phyloP scores from a whole-genome alignment of 805 yeast species.

The Wickerhamiella azymoides region DNA sequence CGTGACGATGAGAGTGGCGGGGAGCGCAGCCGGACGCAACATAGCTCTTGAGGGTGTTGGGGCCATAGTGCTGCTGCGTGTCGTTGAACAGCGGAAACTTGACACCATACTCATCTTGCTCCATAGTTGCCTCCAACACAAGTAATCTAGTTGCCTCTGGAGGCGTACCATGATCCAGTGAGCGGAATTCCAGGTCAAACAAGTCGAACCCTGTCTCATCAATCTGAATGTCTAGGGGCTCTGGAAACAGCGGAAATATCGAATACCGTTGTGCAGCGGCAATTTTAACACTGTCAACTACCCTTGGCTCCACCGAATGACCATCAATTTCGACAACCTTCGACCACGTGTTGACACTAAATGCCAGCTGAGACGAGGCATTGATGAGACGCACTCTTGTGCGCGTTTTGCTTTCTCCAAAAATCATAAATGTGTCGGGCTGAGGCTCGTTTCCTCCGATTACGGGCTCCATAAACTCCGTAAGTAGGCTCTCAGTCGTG shows the following conservation, averaged over 20 bases:
- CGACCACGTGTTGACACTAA: slow-evolving; percentile 20
- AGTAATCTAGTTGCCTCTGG: not conserved
- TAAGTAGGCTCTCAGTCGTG: slow-evolving; percentile 25
- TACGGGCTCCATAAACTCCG: slow-evolving; percentile 29
- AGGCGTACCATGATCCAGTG: not conserved
- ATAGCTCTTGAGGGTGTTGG: not conserved
- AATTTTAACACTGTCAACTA: slow-evolving; percentile 19
- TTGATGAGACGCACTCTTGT: slow-evolving; percentile 21
- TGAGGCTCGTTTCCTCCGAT: slow-evolving; percentile 28
- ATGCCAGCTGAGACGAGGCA: slow-evolving; percentile 25
- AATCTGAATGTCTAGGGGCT: slow-evolving; percentile 27
- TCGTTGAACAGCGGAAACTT: not conserved
- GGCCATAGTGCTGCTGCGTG: slow-evolving; percentile 15
- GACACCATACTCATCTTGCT: slow-evolving; percentile 4
- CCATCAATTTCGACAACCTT: slow-evolving; percentile 27
- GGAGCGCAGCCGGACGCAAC: too few species aligned
- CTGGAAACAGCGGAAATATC: slow-evolving; percentile 33
- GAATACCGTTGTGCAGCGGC: slow-evolving; percentile 76
- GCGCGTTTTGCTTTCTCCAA: not conserved
- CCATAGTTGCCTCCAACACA: slow-evolving; percentile 1
- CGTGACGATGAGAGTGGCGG: too few species aligned
- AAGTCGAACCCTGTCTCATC: not conserved
- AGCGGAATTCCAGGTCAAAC: slow-evolving; percentile 1
- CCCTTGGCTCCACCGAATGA: slow-evolving; percentile 18
- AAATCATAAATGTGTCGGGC: not conserved